A percentile compares a stretch with the other conserved stretches of the same genome.
These are phyloP conservation scores for Corymbia calophylla DNA, from an alignment of 441 rosid species.

Conservation along the genomic window DNA sequence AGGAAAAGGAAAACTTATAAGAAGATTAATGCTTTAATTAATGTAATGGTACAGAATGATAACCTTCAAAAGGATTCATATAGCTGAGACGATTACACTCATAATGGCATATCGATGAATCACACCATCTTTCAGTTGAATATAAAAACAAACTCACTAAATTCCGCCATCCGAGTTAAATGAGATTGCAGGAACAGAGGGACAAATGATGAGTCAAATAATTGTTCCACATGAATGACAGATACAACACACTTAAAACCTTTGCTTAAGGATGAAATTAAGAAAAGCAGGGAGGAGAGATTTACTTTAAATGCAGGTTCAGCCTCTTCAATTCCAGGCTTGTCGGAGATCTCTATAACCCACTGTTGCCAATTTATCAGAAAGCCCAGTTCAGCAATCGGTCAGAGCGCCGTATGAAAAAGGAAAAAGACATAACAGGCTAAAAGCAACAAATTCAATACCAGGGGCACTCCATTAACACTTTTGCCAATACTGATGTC, in stretches of 20 bases:
- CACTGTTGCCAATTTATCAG: constrained; percentile 34
- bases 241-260: no score
- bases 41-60: not conserved
- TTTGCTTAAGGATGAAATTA: no score
- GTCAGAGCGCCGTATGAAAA: not conserved
- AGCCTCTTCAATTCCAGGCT: constrained; percentile 74
- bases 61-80: not conserved
- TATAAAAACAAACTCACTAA: not conserved
- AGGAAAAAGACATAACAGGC: constrained; percentile 2
- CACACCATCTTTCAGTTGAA: not conserved
- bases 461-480: constrained; percentile 89
- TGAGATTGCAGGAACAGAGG: not conserved
- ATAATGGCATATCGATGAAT: not conserved
- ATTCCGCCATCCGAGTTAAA: not conserved
- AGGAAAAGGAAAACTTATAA: not conserved
- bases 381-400: not conserved
- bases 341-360: constrained; percentile 96
- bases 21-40: not conserved
- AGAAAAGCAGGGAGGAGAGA: not conserved
- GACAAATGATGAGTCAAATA: not conserved
- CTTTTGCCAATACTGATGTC: constrained; percentile 84
- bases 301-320: constrained; percentile 96
- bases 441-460: constrained; percentile 24
- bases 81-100: not conserved
- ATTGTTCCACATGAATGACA: accelerated